phyloP scores from a whole-genome alignment of 306 rosid genomes.

The Corylus americana region DNA sequence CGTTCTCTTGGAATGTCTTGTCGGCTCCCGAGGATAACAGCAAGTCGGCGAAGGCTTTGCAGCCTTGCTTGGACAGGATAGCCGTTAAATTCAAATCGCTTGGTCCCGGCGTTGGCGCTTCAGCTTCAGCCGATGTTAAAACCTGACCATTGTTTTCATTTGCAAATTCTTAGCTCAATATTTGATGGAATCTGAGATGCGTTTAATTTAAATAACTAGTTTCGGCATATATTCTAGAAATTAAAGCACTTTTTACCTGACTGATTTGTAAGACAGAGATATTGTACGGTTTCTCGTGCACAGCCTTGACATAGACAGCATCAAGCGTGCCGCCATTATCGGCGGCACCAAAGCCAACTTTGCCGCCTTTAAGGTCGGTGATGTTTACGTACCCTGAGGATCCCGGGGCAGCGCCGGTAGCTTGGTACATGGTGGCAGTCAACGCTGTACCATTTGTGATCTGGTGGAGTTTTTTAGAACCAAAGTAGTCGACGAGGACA shows the following conservation, averaged over 20 bases:
- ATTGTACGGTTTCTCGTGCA: slow-evolving; percentile 64
- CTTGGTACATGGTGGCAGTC: slow-evolving; percentile 71
- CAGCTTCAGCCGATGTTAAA: slow-evolving; percentile 83
- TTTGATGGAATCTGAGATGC: too few species aligned
- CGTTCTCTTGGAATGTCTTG: slow-evolving; percentile 45
- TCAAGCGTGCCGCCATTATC: slow-evolving; percentile 58
- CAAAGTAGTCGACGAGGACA: slow-evolving; percentile 84
- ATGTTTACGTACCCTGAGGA: slow-evolving; percentile 87
- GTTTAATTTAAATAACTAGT: too few species aligned
- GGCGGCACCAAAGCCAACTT: slow-evolving; percentile 74
- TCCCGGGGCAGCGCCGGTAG: slow-evolving; percentile 73
- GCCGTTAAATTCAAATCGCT: slow-evolving; percentile 56
- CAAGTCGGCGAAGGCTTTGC: slow-evolving; percentile 75
- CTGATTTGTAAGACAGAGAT: slow-evolving; percentile 80
- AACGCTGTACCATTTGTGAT: slow-evolving; percentile 69
- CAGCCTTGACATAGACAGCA: slow-evolving; percentile 65
- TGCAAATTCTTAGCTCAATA: neutral
- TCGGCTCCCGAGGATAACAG: slow-evolving; percentile 56
- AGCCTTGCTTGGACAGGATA: slow-evolving; percentile 75
- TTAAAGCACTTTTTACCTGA: slow-evolving; percentile 31
- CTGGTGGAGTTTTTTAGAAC: slow-evolving; percentile 87
- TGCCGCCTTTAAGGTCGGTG: slow-evolving; percentile 75
- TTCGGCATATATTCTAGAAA: too few species aligned
- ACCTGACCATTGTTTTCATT: slow-evolving; percentile 29
- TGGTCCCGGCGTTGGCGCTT: slow-evolving; percentile 81